Conservation (phyloP, 2,329 filamentous ascomycete species). For the Trichoderma harzianum region DNA sequence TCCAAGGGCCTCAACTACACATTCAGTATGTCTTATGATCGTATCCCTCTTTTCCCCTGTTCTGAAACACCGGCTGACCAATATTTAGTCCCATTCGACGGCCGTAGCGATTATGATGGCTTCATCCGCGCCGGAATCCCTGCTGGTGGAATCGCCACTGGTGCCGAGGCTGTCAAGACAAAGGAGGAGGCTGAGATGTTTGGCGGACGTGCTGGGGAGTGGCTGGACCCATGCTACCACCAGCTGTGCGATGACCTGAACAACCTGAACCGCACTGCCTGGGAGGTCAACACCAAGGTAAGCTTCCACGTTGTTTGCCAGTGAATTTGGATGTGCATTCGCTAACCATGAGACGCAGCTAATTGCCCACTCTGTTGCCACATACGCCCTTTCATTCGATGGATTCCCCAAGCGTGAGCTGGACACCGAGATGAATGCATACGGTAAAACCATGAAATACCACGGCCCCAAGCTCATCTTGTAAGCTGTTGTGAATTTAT, state of each 20-base stretch:
- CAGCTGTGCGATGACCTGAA: slow-evolving; percentile 57
- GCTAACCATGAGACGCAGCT: slow-evolving; percentile 39
- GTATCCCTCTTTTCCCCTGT: not conserved
- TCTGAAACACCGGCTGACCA: not conserved
- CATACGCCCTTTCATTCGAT: slow-evolving; percentile 62
- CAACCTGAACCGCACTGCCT: slow-evolving; percentile 59
- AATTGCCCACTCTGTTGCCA: slow-evolving; percentile 71
- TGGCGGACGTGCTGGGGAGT: slow-evolving; percentile 63
- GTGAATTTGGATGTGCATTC: not conserved
- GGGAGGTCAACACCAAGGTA: slow-evolving; percentile 60
- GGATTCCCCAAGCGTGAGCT: slow-evolving; percentile 57
- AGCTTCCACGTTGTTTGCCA: slow-evolving; percentile 19
- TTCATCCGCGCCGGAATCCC: slow-evolving; percentile 73
- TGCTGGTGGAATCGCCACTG: slow-evolving; percentile 71
- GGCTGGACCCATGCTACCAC: slow-evolving; percentile 60
- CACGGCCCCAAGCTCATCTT: slow-evolving; percentile 48
- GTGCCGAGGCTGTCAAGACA: slow-evolving; percentile 74
- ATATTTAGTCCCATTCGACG: slow-evolving; percentile 60
- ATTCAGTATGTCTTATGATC: slow-evolving; percentile 39
- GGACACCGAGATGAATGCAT: slow-evolving; percentile 28
- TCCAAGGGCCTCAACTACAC: slow-evolving; percentile 61
- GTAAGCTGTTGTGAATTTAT: slow-evolving; percentile 28
- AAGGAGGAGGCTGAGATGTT: slow-evolving; percentile 62
- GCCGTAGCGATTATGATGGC: slow-evolving; percentile 74
- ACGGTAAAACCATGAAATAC: slow-evolving; percentile 43